Conservation (phyloP, 306 rosid genomes). For the Oxytropis ochrocephala region DNA sequence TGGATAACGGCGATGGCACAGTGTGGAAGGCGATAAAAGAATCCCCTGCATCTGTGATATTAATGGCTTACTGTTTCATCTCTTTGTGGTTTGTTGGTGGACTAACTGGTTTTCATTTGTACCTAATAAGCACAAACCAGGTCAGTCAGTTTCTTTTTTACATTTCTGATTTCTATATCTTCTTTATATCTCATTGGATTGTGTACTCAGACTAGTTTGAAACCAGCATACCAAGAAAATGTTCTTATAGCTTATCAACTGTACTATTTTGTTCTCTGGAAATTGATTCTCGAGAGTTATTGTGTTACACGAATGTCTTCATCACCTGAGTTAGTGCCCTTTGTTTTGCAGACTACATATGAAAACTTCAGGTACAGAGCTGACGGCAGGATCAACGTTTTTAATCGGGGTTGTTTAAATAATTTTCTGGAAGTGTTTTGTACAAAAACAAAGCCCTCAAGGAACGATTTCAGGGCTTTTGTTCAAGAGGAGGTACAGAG, state of each 20-base stretch:
- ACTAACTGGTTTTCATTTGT: constrained; percentile 82
- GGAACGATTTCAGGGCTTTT: constrained; percentile 71
- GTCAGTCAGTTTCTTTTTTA: constrained; percentile 38
- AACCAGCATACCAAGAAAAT: background rate
- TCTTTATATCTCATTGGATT: background rate
- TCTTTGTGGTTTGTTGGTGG: constrained; percentile 97
- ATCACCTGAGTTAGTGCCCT: background rate
- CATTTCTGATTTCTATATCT: constrained; percentile 20
- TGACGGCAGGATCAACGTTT: constrained; percentile 67
- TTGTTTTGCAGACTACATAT: constrained; percentile 75
- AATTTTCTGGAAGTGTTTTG: constrained; percentile 87
- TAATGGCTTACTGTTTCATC: constrained; percentile 78
- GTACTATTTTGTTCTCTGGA: background rate
- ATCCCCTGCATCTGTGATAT: constrained; percentile 78
- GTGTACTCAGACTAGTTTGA: background rate
- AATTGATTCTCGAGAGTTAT: background rate
- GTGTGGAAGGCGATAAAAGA: constrained; percentile 90
- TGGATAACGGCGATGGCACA: constrained; percentile 52
- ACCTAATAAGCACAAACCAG: constrained; percentile 87
- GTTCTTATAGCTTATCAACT: background rate
- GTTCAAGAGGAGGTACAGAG: constrained; percentile 62
- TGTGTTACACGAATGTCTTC: background rate
- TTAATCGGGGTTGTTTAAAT: constrained; percentile 62
- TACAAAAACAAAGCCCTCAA: constrained; percentile 65
- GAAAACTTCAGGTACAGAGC: constrained; percentile 84